Conservation (phyloP, 2,329 filamentous ascomycete genomes). For the Ceratocystis lukuohia region DNA sequence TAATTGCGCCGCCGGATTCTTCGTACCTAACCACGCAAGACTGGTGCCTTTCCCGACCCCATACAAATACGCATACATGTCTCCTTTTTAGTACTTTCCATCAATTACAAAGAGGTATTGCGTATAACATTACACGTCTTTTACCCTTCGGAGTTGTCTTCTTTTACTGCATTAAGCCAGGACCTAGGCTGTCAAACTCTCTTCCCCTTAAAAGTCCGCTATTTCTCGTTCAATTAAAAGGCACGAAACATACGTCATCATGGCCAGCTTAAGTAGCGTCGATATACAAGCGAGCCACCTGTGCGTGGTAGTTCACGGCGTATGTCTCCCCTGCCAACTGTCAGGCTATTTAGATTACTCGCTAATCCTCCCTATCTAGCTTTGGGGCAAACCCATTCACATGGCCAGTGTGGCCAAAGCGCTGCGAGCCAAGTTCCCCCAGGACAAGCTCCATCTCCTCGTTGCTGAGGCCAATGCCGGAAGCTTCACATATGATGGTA, state of each 20-base stretch:
- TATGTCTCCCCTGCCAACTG: slow-evolving; percentile 29
- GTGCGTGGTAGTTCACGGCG: slow-evolving; percentile 64
- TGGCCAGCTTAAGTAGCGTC: slow-evolving; percentile 35
- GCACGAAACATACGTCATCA: not conserved
- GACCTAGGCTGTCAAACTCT: not conserved
- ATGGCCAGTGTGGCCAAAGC: slow-evolving; percentile 54
- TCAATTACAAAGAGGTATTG: not conserved
- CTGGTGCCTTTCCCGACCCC: no score
- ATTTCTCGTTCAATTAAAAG: not conserved
- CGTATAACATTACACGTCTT: not conserved
- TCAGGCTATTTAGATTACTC: slow-evolving; percentile 19
- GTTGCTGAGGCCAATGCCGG: slow-evolving; percentile 61
- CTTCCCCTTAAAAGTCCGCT: not conserved
- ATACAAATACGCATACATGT: not conserved
- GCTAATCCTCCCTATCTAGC: slow-evolving; percentile 27
- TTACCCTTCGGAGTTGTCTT: not conserved
- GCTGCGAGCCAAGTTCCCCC: slow-evolving; percentile 46
- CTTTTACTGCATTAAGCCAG: not conserved
- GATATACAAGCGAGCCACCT: slow-evolving; percentile 51
- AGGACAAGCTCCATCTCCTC: slow-evolving; percentile 55
- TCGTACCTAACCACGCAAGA: not conserved
- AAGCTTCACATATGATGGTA: slow-evolving; percentile 57
- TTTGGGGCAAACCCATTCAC: slow-evolving; percentile 71
- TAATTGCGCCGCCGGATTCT: not conserved
- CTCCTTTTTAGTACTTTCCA: not conserved